phyloP scores from a whole-genome alignment of 2,329 filamentous ascomycete species.

The Aureobasidium sp. region DNA sequence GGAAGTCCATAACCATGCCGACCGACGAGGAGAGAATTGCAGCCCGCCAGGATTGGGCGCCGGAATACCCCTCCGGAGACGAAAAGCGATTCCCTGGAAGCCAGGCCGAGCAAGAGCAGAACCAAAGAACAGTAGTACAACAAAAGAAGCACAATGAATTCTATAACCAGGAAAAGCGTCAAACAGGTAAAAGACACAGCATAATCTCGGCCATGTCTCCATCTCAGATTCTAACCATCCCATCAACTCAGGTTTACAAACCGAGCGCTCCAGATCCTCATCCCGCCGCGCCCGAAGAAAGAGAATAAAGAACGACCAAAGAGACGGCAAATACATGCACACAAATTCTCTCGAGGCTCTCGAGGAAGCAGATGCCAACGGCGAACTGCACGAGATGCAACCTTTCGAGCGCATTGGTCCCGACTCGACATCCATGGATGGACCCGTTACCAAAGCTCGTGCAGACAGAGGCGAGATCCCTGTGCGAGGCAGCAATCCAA shows the following conservation, averaged over 20 bases:
- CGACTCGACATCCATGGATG: constrained; percentile 50
- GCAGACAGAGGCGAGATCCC: constrained; percentile 50
- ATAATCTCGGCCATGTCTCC: constrained; percentile 21
- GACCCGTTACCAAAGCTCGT: constrained; percentile 48
- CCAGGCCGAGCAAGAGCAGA: constrained; percentile 13
- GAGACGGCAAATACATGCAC: constrained; percentile 47
- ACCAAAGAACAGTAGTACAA: constrained; percentile 37
- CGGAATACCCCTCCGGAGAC: constrained; percentile 12
- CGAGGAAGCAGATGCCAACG: constrained; percentile 46
- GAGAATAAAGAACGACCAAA: constrained; percentile 38
- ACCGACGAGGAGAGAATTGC: constrained; percentile 3
- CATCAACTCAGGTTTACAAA: constrained; percentile 26
- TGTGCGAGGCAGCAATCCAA: constrained; percentile 44
- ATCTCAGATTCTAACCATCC: constrained; percentile 13
- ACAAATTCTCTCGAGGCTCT: constrained; percentile 42
- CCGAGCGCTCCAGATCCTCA: constrained; percentile 39
- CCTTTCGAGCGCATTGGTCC: constrained; percentile 51
- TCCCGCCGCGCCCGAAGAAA: constrained; percentile 42
- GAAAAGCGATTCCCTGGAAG: constrained; percentile 4
- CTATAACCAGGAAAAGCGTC: constrained; percentile 26
- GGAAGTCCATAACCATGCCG: neutral
- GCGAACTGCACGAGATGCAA: constrained; percentile 41
- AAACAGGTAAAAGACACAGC: constrained; percentile 27
- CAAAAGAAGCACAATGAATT: constrained; percentile 40
- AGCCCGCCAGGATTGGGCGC: constrained; percentile 9